These are phyloP conservation scores for Amanita jacksonii DNA, from an alignment of 768 basidiomycete species.

Conservation along the genomic window DNA sequence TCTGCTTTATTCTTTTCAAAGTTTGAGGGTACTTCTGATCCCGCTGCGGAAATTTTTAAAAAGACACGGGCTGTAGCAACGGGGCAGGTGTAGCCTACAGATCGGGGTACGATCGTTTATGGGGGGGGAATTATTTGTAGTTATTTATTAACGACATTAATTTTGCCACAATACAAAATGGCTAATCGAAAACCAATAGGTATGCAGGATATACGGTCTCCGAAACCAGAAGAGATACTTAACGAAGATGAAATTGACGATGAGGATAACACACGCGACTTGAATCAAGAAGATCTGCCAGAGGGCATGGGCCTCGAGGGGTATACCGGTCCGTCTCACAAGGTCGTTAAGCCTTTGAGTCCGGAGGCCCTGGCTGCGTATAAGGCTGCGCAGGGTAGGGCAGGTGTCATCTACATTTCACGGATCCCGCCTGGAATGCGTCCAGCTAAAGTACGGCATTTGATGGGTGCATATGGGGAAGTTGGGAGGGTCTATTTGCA, in stretches of 20 bases:
- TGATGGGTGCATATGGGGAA: slow-evolving; percentile 86
- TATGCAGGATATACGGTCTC: neutral
- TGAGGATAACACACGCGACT: slow-evolving; percentile 8
- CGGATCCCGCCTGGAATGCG: slow-evolving; percentile 98
- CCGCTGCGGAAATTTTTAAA: slow-evolving; percentile 48
- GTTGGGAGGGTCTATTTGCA: slow-evolving; percentile 90
- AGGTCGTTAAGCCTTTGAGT: slow-evolving; percentile 64
- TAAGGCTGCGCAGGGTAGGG: slow-evolving; percentile 59
- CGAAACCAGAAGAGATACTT: slow-evolving; percentile 10
- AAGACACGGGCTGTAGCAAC: slow-evolving; percentile 65
- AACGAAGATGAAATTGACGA: slow-evolving; percentile 17
- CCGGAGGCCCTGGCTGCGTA: slow-evolving; percentile 68
- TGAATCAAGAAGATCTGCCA: slow-evolving; percentile 19
- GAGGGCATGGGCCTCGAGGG: slow-evolving; percentile 52
- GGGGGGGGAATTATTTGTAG: too few species aligned
- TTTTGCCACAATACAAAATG: too few species aligned
- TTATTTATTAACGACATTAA: slow-evolving; percentile 5
- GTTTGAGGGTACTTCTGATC: slow-evolving; percentile 48
- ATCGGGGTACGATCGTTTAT: too few species aligned
- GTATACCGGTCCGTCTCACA: slow-evolving; percentile 45
- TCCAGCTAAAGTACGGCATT: slow-evolving; percentile 88
- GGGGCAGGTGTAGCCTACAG: slow-evolving; percentile 39
- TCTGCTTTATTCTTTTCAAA: slow-evolving; percentile 58
- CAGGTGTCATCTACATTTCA: slow-evolving; percentile 91
- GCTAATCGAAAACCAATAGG: too few species aligned